Conservation (phyloP, 2,329 filamentous ascomycete species). For the Hirsutella thompsonii region DNA sequence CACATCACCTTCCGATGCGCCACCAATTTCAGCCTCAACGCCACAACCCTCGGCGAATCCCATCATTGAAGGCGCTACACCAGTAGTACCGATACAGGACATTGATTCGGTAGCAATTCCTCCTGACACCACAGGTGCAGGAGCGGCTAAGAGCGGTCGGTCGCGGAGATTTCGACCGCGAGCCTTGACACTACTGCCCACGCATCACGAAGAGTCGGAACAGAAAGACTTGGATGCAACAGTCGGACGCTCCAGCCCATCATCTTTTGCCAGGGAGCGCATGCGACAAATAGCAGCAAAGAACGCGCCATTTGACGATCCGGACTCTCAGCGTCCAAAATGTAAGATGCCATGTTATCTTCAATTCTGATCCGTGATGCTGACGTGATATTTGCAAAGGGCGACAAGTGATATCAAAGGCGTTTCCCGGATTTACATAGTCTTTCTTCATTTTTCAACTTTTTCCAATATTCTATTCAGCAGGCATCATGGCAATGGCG, state of each 20-base stretch:
- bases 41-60: slow-evolving; percentile 4
- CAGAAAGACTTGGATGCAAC: slow-evolving; percentile 12
- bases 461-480: neutral
- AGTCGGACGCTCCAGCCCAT: slow-evolving; percentile 25
- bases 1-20: slow-evolving; percentile 6
- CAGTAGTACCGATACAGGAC: neutral
- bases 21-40: slow-evolving; percentile 12
- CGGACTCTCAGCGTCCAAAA: slow-evolving; percentile 23
- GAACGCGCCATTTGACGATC: slow-evolving; percentile 29
- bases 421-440: slow-evolving; percentile 30
- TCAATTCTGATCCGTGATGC: neutral
- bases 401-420: slow-evolving; percentile 27
- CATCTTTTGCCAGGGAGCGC: slow-evolving; percentile 28
- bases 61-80: neutral
- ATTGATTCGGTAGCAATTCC: slow-evolving; percentile 3
- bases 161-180: slow-evolving; percentile 16
- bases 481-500: slow-evolving; percentile 16
- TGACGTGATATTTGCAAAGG: slow-evolving; percentile 15
- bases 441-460: no score
- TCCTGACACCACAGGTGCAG: slow-evolving; percentile 6
- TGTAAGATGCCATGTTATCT: slow-evolving; percentile 18
- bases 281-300: slow-evolving; percentile 30
- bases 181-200: slow-evolving; percentile 20
- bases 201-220: slow-evolving; percentile 22
- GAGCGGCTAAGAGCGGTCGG: slow-evolving; percentile 8